phyloP scores from a whole-genome alignment of 768 basidiomycete genomes.

The Pleurotus eryngii region DNA sequence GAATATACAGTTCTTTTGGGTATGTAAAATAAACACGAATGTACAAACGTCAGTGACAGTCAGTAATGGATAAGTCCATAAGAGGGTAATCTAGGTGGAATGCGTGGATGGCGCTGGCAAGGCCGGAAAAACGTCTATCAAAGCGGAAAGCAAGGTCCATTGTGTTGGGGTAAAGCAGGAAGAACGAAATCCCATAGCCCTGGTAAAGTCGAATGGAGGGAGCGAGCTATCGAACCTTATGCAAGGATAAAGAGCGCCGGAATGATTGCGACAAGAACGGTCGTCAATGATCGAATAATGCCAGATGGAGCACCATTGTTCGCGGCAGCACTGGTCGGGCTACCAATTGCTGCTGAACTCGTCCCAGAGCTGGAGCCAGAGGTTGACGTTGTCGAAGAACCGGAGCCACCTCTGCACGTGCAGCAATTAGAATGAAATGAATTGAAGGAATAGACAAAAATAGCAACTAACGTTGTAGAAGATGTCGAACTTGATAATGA shows the following conservation, averaged over 20 bases:
- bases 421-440: not conserved
- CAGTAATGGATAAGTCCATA: not conserved
- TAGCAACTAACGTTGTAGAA: slow-evolving; percentile 1
- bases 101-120: no score
- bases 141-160: no score
- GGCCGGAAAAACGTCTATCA: no score
- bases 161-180: no score
- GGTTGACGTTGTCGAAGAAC: not conserved
- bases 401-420: not conserved
- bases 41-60: not conserved
- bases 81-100: not conserved
- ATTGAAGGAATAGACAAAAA: not conserved
- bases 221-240: not conserved
- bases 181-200: no score
- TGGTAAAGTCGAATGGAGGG: not conserved
- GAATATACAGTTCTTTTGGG: not conserved
- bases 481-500: not conserved
- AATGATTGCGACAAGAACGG: not conserved
- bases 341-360: not conserved
- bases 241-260: not conserved
- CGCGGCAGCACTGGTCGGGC: not conserved
- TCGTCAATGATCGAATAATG: not conserved
- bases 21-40: not conserved
- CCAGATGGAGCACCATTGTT: not conserved
- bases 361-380: not conserved